A percentile compares a stretch with the other conserved stretches of the same genome.
phyloP scores from a whole-genome alignment of 2,329 filamentous ascomycete genomes.

The Venturia effusa region DNA sequence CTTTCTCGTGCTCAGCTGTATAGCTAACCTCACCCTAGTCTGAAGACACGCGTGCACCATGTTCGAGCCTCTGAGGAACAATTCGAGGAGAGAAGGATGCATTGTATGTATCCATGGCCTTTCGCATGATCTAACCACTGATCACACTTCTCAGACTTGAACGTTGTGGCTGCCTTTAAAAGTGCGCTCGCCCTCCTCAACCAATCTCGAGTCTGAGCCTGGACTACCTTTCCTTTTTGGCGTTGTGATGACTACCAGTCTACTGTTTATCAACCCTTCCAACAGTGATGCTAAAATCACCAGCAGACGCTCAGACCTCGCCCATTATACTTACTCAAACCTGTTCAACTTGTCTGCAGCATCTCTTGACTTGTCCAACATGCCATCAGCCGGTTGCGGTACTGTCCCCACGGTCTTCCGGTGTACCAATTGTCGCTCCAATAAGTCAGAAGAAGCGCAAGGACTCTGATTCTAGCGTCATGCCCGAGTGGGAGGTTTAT shows the following conservation, averaged over 20 bases:
- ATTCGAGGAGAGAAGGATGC: conserved; percentile 63
- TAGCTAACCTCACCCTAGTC: conserved; percentile 32
- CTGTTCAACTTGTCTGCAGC: neutral
- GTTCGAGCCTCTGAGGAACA: conserved; percentile 64
- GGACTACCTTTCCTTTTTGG: neutral
- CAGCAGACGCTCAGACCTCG: neutral
- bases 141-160: conserved; percentile 27
- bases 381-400: conserved; percentile 53
- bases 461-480: neutral
- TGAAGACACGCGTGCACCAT: conserved; percentile 68
- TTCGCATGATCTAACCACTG: conserved; percentile 12
- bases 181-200: conserved; percentile 37
- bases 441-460: neutral
- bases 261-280: neutral
- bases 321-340: neutral
- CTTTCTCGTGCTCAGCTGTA: neutral
- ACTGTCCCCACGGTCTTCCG: conserved; percentile 53
- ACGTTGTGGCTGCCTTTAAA: conserved; percentile 37
- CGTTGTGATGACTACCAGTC: neutral
- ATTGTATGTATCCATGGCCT: conserved; percentile 49
- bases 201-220: conserved; percentile 2
- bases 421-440: neutral
- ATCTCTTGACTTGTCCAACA: neutral
- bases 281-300: neutral
- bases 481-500: conserved; percentile 5